Base-by-base conservation (phyloP, 768 basidiomycete genomes). In the Chiua virens region DNA sequence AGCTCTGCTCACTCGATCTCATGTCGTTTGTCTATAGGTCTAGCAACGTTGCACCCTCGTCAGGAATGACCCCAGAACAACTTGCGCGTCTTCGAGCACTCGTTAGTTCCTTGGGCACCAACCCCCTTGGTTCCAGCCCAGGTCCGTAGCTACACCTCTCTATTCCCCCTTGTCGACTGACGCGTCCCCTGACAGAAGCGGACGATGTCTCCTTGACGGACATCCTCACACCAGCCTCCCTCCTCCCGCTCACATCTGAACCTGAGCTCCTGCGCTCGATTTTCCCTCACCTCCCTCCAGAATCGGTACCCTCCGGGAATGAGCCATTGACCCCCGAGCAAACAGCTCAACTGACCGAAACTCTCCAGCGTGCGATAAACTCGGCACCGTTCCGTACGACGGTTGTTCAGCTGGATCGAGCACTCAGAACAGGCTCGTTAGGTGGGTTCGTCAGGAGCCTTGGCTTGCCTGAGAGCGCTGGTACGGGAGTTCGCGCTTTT, bases 401-500 rank as follows among this genome's bases (percentile, higher is more conserved):
- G 2, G 88, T 94, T 18, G 73, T 80, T 3, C 88, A 80, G 64
- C 79, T 97, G 42, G 93, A 97, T 64, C 85, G 87, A 62, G 93
- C 92, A 7, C 74, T 97, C 48, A 75, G 86, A 44, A 93, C 89
- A 0, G 93, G 93, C 8, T 69, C 92, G 45, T 72, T 94, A 3
- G 85, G 84, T 7, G 81, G 78, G 1, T 75, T 95, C 18, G 90
- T 96, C 50, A 74, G 84, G 30, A 79, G 83, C 22, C 74, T 97
- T 8, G 93, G 92, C 3, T 71, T 97, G 34, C 89, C 91, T 0
- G 90, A 88, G 61, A 87, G 87, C 59, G 93, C 93, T 8, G 93
- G 92, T 0, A 78, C 77, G 5, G 83, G 91, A 5, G 76, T 94
- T 6, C 81, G 74, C 37, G 83, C 89, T 6, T 96, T 96, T 68